Percentiles rank a stretch among this genome's conserved stretches.
Conservation (phyloP, 176 grass and related monocot species). For the Triticum monococcum region DNA sequence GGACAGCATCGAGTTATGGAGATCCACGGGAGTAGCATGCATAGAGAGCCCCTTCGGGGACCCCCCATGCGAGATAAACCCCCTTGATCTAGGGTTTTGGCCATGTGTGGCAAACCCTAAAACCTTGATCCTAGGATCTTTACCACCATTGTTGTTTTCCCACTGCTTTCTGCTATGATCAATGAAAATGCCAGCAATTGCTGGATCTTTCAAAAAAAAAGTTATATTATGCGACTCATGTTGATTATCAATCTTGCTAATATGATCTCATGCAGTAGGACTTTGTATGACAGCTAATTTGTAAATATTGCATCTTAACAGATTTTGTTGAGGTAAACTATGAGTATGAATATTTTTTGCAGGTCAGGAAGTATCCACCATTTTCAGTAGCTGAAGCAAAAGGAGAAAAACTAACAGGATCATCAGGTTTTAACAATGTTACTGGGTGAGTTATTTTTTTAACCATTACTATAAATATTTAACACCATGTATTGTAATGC, state of each 20-base stretch:
- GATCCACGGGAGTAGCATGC: too few species aligned
- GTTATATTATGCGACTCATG: background rate
- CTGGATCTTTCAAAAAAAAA: too few species aligned
- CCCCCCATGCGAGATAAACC: too few species aligned
- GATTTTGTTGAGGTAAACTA: background rate
- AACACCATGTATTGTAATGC: background rate
- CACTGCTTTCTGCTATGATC: too few species aligned
- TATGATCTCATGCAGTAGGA: background rate
- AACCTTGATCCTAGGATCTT: too few species aligned
- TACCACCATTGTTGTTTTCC: too few species aligned
- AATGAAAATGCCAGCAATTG: too few species aligned
- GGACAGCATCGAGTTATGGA: too few species aligned
- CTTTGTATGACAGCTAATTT: background rate
- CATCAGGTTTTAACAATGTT: slow-evolving; percentile 86
- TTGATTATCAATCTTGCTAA: background rate
- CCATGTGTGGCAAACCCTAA: too few species aligned
- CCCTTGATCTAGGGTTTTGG: too few species aligned
- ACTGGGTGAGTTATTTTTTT: slow-evolving; percentile 58
- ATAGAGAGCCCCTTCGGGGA: too few species aligned
- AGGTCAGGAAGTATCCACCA: slow-evolving; percentile 78
- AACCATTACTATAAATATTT: background rate
- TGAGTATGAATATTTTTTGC: slow-evolving; percentile 9
- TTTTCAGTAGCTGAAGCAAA: slow-evolving; percentile 84
- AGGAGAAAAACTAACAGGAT: slow-evolving; percentile 94
- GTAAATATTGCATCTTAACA: background rate